phyloP scores from a whole-genome alignment of 306 rosid genomes.

The Canavalia ensiformis region DNA sequence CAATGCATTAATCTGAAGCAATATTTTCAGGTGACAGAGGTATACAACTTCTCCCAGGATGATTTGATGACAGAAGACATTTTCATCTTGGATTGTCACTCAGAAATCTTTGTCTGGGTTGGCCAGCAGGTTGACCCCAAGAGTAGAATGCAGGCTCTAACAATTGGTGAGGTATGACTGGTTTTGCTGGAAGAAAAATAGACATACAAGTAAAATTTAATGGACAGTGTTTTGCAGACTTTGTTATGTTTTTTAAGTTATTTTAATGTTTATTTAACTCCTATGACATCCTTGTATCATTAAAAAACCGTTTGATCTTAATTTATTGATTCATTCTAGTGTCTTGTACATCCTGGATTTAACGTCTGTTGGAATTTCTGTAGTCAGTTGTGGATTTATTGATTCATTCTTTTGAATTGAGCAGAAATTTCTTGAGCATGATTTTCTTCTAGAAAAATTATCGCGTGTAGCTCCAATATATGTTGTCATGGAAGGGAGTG shows the following conservation, averaged over 20 bases:
- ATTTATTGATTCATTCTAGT: neutral
- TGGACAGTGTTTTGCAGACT: slow-evolving; percentile 29
- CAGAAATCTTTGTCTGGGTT: slow-evolving; percentile 86
- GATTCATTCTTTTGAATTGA: slow-evolving; percentile 38
- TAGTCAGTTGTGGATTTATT: slow-evolving; percentile 33
- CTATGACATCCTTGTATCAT: slow-evolving; percentile 11
- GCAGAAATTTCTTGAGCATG: slow-evolving; percentile 89
- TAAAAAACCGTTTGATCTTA: neutral
- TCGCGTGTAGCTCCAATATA: slow-evolving; percentile 80
- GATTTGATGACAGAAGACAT: slow-evolving; percentile 96
- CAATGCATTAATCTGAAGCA: slow-evolving; percentile 45
- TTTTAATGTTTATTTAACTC: slow-evolving; percentile 28
- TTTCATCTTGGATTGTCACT: slow-evolving; percentile 82
- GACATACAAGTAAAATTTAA: slow-evolving; percentile 5
- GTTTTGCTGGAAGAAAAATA: slow-evolving; percentile 42
- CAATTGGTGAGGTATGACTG: slow-evolving; percentile 83
- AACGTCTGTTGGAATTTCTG: slow-evolving; percentile 39
- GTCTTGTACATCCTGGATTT: slow-evolving; percentile 7
- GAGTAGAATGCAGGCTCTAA: slow-evolving; percentile 71
- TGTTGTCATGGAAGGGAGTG: slow-evolving; percentile 86
- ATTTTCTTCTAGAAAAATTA: slow-evolving; percentile 75
- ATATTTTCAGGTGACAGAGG: slow-evolving; percentile 75
- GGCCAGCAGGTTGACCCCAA: slow-evolving; percentile 86
- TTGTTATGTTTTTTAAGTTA: slow-evolving; percentile 5
- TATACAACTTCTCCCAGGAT: slow-evolving; percentile 88